A percentile compares a stretch with the other conserved stretches of the same genome.
These are phyloP conservation scores for Penicilliopsis zonata DNA, from an alignment of 495 filamentous ascomycete genomes.

Conservation along the genomic window DNA sequence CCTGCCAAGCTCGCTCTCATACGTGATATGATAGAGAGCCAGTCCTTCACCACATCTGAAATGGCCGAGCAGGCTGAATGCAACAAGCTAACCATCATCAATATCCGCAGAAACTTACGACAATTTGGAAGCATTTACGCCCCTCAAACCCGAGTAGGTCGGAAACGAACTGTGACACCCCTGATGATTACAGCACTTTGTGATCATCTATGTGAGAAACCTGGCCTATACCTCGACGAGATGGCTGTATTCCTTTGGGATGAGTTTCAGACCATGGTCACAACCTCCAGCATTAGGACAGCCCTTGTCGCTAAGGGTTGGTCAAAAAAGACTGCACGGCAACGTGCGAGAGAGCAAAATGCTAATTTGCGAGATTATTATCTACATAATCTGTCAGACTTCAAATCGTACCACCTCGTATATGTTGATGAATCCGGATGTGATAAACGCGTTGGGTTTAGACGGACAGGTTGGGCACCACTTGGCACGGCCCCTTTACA, in stretches of 20 bases:
- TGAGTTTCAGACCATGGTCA: conserved; percentile 1
- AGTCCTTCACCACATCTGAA: conserved; percentile 7
- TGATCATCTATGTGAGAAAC: conserved; percentile 12
- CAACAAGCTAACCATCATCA: conserved; percentile 11
- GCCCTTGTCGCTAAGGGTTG: conserved; percentile 6
- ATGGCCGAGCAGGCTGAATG: conserved; percentile 9
- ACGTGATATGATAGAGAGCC: conserved; percentile 8
- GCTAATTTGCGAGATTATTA: conserved; percentile 19
- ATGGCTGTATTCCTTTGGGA: conserved; percentile 13
- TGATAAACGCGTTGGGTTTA: conserved; percentile 13
- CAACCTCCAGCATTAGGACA: conserved; percentile 1
- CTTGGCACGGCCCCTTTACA: conserved; percentile 14
- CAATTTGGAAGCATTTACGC: conserved; percentile 16
- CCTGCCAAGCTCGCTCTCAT: conserved; percentile 8
- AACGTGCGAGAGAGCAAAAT: conserved; percentile 6
- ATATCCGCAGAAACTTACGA: conserved; percentile 16
- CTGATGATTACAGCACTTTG: conserved; percentile 15
- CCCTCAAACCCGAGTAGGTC: conserved; percentile 11
- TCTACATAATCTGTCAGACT: conserved; percentile 15
- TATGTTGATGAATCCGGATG: conserved; percentile 21
- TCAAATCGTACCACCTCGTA: conserved; percentile 14
- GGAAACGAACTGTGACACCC: conserved; percentile 9
- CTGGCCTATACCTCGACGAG: conserved; percentile 12
- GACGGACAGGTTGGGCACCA: conserved; percentile 12
- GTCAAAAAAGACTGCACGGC: conserved; percentile 3